Conservation (phyloP, 768 basidiomycete species). For the Hydnomerulius pinastri region DNA sequence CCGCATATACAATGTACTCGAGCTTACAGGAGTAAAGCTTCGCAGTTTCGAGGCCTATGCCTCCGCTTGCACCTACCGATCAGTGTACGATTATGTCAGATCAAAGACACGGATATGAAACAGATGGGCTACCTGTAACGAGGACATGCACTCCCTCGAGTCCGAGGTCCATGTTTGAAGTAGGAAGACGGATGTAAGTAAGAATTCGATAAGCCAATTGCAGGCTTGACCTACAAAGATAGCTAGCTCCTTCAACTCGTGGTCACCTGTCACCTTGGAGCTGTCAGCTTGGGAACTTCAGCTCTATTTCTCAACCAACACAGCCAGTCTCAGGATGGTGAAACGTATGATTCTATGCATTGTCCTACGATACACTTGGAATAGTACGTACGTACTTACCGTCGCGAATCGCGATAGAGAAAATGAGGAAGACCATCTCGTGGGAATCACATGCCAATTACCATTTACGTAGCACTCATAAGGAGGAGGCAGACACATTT, state of each 20-base stretch:
- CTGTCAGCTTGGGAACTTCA: no score
- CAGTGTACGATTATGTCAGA: neutral
- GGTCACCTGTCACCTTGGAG: no score
- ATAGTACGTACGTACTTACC: no score
- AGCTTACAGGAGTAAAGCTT: conserved; percentile 55
- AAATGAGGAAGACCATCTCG: neutral
- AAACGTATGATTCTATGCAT: no score
- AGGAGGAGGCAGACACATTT: neutral
- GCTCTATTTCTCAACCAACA: no score
- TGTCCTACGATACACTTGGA: no score
- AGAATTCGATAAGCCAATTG: no score
- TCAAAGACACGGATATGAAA: neutral
- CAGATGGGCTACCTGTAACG: conserved; percentile 54
- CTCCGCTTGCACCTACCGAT: conserved; percentile 66
- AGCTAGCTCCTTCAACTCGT: no score
- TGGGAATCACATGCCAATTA: conserved; percentile 9
- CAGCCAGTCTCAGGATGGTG: no score
- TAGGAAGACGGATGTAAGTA: neutral
- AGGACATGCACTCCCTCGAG: conserved; percentile 65
- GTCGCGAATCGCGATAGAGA: no score
- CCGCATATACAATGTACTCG: no score
- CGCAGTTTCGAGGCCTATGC: conserved; percentile 68
- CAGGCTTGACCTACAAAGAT: no score
- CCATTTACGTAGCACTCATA: neutral
- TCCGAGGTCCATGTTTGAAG: conserved; percentile 50